Conservation (phyloP, 495 filamentous ascomycete species). For the Parathielavia appendiculata region DNA sequence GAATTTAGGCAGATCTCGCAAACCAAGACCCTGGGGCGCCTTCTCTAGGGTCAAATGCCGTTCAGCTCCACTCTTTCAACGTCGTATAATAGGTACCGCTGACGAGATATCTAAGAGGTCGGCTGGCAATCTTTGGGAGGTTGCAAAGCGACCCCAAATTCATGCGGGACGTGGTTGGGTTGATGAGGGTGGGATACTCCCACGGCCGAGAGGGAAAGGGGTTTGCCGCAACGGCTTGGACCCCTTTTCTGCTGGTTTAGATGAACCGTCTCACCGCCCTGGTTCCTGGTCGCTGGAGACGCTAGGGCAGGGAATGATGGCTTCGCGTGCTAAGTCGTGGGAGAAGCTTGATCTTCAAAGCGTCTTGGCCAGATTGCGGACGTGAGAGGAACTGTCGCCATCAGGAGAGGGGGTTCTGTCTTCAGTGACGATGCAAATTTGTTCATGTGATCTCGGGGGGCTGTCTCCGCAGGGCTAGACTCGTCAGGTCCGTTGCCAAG, state of each 20-base stretch:
- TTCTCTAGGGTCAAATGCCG: slow-evolving; percentile 6
- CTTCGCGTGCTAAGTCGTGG: background rate
- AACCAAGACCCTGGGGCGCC: slow-evolving; percentile 16
- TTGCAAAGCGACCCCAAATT: background rate
- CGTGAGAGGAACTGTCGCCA: slow-evolving; percentile 1
- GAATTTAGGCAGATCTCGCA: slow-evolving; percentile 21
- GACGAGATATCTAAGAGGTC: slow-evolving; percentile 1
- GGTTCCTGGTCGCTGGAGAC: background rate
- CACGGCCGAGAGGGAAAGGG: background rate
- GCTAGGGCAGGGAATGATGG: background rate
- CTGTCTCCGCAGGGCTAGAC: slow-evolving; percentile 20
- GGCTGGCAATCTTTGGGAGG: background rate
- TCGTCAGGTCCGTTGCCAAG: slow-evolving; percentile 15
- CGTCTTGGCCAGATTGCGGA: background rate
- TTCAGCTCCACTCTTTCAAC: slow-evolving; percentile 16
- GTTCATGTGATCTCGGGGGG: slow-evolving; percentile 23
- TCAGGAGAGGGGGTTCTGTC: slow-evolving; percentile 8
- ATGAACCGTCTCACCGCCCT: slow-evolving; percentile 1
- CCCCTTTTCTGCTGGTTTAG: background rate
- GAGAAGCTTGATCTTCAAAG: background rate
- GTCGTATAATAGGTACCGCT: slow-evolving; percentile 11
- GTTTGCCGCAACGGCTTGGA: background rate
- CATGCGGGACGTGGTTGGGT: background rate
- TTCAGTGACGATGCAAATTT: slow-evolving; percentile 14
- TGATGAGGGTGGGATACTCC: background rate